These are phyloP conservation scores for Fusarium tjaetaba DNA, from an alignment of 2,329 filamentous ascomycete species.

Conservation along the genomic window DNA sequence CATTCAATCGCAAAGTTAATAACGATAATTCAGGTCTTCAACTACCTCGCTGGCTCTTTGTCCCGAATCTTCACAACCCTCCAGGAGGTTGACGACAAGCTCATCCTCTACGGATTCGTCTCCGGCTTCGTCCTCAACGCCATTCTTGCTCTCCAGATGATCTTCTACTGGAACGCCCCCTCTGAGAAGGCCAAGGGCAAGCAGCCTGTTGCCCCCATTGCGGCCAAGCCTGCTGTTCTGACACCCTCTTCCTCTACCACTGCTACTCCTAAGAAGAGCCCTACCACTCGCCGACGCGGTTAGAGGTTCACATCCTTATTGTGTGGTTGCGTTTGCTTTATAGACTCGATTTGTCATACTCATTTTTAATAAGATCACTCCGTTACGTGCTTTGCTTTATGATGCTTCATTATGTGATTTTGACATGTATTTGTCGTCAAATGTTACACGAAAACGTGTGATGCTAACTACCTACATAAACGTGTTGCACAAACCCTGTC, in stretches of 20 bases:
- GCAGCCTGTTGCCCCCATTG: conserved; percentile 48
- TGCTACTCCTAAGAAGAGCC: conserved; percentile 52
- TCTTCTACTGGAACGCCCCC: conserved; percentile 92
- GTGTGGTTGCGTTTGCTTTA: conserved; percentile 23
- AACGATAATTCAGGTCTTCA: conserved; percentile 78
- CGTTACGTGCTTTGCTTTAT: not conserved
- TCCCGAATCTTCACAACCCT: conserved; percentile 97
- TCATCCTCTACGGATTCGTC: conserved; percentile 95
- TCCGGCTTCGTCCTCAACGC: conserved; percentile 91
- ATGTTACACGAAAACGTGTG: not conserved
- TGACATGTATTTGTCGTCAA: not conserved
- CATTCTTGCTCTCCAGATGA: conserved; percentile 87
- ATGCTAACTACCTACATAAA: not conserved
- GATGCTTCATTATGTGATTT: not conserved
- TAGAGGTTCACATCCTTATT: conserved; percentile 41
- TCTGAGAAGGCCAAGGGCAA: conserved; percentile 58
- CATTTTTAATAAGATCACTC: conserved; percentile 11
- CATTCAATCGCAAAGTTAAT: not conserved
- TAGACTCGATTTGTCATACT: conserved; percentile 26
- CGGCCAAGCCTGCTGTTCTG: conserved; percentile 42
- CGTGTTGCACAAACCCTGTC: not conserved
- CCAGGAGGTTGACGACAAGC: conserved; percentile 95
- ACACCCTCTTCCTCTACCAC: conserved; percentile 37
- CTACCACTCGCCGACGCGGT: conserved; percentile 57
- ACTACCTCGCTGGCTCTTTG: conserved; percentile 92